A percentile compares a stretch with the other conserved stretches of the same genome.
phyloP scores from a whole-genome alignment of 148 eudicot species.

The Chenopodium quinoa region DNA sequence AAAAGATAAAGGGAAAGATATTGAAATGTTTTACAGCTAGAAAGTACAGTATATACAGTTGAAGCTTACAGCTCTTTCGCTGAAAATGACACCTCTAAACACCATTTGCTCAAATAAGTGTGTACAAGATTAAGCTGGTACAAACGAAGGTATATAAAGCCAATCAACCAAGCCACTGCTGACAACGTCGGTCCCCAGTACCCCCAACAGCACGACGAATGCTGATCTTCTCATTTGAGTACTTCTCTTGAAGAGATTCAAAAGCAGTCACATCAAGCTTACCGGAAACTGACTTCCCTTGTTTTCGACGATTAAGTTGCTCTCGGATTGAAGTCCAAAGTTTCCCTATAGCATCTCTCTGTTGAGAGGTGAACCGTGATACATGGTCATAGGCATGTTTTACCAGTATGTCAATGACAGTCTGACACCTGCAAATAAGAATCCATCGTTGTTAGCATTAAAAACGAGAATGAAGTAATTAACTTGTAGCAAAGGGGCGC shows the following conservation, averaged over 20 bases:
- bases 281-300: slow-evolving; percentile 92
- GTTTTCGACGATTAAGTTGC: slow-evolving; percentile 74
- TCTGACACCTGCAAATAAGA: slow-evolving; percentile 81
- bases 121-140: not conserved
- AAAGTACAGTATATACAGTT: slow-evolving; percentile 23
- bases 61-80: not conserved
- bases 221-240: slow-evolving; percentile 87
- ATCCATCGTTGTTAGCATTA: not conserved
- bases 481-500: not conserved
- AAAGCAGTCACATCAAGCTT: slow-evolving; percentile 95
- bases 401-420: slow-evolving; percentile 82
- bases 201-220: slow-evolving; percentile 89
- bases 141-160: not conserved
- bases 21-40: not conserved
- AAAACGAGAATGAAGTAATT: not conserved
- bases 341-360: slow-evolving; percentile 76
- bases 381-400: slow-evolving; percentile 84
- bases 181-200: slow-evolving; percentile 54
- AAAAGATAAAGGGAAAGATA: no score
- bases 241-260: slow-evolving; percentile 85
- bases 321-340: slow-evolving; percentile 88
- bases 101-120: not conserved
- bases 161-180: slow-evolving; percentile 92
- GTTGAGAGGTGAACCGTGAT: slow-evolving; percentile 66
- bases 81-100: not conserved